A percentile compares a stretch with the other conserved stretches of the same genome.
These are phyloP conservation scores for Salvia rosmarinus DNA, from an alignment of 257 asterid species.

Conservation along the genomic window DNA sequence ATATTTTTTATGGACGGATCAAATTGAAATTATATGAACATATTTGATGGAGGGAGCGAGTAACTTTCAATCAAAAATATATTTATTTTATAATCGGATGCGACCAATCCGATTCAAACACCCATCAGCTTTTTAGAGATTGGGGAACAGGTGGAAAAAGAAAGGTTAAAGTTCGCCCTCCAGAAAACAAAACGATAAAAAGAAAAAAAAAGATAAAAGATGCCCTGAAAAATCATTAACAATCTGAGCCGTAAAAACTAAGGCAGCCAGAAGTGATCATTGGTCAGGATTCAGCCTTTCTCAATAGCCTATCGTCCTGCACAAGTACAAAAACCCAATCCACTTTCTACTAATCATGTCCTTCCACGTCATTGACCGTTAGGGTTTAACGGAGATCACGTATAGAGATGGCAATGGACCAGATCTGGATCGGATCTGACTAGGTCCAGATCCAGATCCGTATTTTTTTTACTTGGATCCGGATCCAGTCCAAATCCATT, in stretches of 20 bases:
- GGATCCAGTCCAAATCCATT: too few relatives aligned
- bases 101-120: conserved; percentile 5
- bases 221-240: conserved; percentile 2
- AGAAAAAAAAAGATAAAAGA: background rate
- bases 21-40: too few relatives aligned
- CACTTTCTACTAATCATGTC: conserved; percentile 24
- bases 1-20: too few relatives aligned
- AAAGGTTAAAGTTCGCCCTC: background rate
- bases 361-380: conserved; percentile 39
- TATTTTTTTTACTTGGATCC: too few relatives aligned
- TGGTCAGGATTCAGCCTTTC: conserved; percentile 35
- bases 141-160: background rate
- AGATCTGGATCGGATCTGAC: too few relatives aligned
- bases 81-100: background rate
- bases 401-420: too few relatives aligned
- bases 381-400: conserved; percentile 20
- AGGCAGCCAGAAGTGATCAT: conserved; percentile 8
- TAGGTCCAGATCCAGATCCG: too few relatives aligned
- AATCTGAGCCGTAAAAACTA: conserved; percentile 38
- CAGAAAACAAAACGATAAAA: background rate
- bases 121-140: background rate
- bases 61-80: too few relatives aligned
- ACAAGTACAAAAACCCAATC: conserved; percentile 27
- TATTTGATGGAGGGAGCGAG: too few relatives aligned
- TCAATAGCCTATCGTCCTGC: conserved; percentile 16